Base-by-base conservation (phyloP, 2,329 filamentous ascomycete species). In the Alternaria arbusti region DNA sequence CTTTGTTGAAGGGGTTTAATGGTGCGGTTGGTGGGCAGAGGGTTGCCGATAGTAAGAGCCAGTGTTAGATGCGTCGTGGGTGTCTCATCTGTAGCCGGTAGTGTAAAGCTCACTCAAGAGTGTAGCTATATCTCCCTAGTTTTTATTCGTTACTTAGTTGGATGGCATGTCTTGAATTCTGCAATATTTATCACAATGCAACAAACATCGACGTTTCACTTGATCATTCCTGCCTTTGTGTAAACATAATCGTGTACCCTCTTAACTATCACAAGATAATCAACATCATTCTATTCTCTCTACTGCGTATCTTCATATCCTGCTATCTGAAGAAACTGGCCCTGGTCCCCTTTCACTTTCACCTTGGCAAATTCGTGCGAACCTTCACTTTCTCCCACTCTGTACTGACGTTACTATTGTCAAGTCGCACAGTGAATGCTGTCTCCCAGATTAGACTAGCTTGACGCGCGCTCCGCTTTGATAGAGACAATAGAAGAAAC, bases 11-110 rank as follows among this genome's bases (percentile, higher is more conserved):
- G 28, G 54, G 54, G 0, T 57, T 57, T 17, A 49, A 32, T 10
- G 44, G 54, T 9, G 54, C 54, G 15, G 54, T 57, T 1, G 54
- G 54, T 20, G 54, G 54, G 15, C 26, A 57, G 54, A 36, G 54
- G 22, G 44, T 57, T 26, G 54, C 44, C 0, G 44, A 40, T 15
- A 49, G 28, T 57, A n/a, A 20, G 15, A 45, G 54, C 23, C 22
- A 40, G 44, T 57, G 54, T 49, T 57, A 57, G 23, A 45, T 43
- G 51, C 0, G 32, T 9, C 23, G 7, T 9, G 22, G 13, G 15
- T n/a, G 22, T 47, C 1, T 3, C 0, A 9, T 46, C 0, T 6
- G 4, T 3, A 11, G 13, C 3, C 0, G 15, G 8, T 2, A 5
- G 5, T 10, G 9, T n/a, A 40, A 5, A n/a, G 36, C 4, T 17